Evolutionary conservation across 371 early-diverging fungal species (phyloP), one percentile per base, ranked within the genome.

Genomic region (Vairimorpha ceranae): DNA sequence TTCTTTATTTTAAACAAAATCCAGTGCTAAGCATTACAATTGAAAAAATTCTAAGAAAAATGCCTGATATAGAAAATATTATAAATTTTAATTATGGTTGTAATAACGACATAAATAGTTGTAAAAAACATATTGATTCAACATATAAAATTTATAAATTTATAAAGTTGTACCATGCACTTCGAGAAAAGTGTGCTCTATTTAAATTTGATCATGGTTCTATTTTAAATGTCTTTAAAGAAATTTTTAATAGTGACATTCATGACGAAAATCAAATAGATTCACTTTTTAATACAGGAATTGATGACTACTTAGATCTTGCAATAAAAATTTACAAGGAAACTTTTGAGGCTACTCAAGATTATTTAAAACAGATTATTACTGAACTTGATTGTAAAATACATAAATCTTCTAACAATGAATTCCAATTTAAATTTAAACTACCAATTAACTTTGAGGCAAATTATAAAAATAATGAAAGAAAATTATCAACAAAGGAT

Each of bases 311-410:
- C 29, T 30, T 58, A 30, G 32, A 58, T 29, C n/a, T 58, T 2
- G 58, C 58, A 10, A 58, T 8, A 25, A 58, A 58, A 21, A 58
- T 58, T 58, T 58, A 58, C n/a, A 25, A 32, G 8, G 58, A 58
- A 19, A 25, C 33, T 7, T 4, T 25, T 6, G 25, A 58, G 4
- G 32, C 6, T 58, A 6, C 29, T 25, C 6, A 25, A 25, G 10
- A 25, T 6, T 30, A 48, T 48, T 48, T 58, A 58, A 7, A 12
- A 14, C 2, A 29, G 12, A 3, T 32, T 29, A 10, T 10, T 58
- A 2, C 12, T 6, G 29, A 30, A 17, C 12, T 30, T 30, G 58
- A 58, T 6, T 58, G 12, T 32, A 30, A 3, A 58, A 58, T 30
- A 3, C 8, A 27, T 23, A 32, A 30, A 10, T 14, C 12, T 25